Conservation (phyloP, 495 filamentous ascomycete genomes). For the Polyplosphaeria fusca region DNA sequence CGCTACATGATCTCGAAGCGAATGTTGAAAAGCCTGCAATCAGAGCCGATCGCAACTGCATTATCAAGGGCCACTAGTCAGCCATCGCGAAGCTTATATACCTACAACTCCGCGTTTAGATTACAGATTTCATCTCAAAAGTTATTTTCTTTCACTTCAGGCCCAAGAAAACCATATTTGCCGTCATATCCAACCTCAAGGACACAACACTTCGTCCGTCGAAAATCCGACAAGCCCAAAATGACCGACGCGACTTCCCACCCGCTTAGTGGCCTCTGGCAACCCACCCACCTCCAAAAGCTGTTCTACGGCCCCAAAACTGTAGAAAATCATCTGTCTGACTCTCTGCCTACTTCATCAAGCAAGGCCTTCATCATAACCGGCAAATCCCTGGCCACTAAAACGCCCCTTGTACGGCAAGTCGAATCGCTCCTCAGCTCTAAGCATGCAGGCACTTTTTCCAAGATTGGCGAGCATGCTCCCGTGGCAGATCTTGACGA, state of each 20-base stretch:
- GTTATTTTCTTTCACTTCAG: too few relatives aligned
- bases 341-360: constrained; percentile 36
- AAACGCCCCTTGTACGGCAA: constrained; percentile 46
- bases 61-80: background rate
- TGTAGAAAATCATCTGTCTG: constrained; percentile 45
- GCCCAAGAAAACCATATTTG: too few relatives aligned
- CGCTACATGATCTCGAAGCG: background rate
- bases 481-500: constrained; percentile 48
- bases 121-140: too few relatives aligned
- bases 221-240: constrained; percentile 6
- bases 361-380: constrained; percentile 55
- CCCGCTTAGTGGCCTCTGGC: constrained; percentile 45
- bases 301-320: constrained; percentile 48
- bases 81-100: too few relatives aligned
- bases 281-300: constrained; percentile 44
- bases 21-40: background rate
- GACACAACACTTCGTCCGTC: background rate
- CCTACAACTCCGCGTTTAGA: too few relatives aligned
- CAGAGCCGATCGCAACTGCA: background rate
- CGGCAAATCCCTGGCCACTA: constrained; percentile 47
- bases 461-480: constrained; percentile 48
- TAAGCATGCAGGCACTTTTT: constrained; percentile 49
- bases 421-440: constrained; percentile 45
- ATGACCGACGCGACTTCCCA: constrained; percentile 41
- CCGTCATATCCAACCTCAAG: background rate